Percentiles rank a stretch among this genome's conserved stretches.
These are phyloP conservation scores for Beauveria rudraprayagi DNA, from an alignment of 2,329 filamentous ascomycete genomes.

Conservation along the genomic window DNA sequence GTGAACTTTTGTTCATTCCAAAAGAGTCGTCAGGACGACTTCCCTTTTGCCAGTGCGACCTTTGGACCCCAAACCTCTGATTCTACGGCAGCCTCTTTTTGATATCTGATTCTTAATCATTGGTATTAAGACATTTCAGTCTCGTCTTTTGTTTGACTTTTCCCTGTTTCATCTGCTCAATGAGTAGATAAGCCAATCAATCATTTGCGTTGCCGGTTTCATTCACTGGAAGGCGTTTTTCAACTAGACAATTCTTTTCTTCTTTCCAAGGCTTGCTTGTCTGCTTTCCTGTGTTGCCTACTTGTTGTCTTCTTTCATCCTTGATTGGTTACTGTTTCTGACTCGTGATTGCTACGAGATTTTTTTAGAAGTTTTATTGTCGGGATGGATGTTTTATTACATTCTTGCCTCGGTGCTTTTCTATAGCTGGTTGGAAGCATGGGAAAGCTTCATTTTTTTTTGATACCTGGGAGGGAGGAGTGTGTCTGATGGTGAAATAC, in stretches of 20 bases:
- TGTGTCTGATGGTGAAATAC: not conserved
- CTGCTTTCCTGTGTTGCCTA: constrained; percentile 1
- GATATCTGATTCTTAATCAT: constrained; percentile 2
- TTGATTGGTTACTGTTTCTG: not conserved
- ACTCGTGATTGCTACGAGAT: not conserved
- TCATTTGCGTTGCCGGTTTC: not conserved
- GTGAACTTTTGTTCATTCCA: constrained; percentile 7
- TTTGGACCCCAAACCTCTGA: not conserved
- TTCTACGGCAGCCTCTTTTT: not conserved
- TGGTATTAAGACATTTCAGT: not conserved
- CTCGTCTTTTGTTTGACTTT: not conserved
- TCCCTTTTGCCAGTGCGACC: not conserved
- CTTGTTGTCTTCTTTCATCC: not conserved
- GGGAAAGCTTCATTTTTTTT: not conserved
- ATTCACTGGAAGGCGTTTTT: not conserved
- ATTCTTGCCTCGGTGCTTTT: not conserved
- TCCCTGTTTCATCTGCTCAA: not conserved
- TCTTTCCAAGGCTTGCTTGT: not conserved
- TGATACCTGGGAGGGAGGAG: not conserved
- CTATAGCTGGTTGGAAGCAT: not conserved
- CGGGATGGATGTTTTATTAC: not conserved
- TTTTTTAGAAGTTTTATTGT: not conserved
- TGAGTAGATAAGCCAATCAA: not conserved
- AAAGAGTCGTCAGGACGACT: not conserved
- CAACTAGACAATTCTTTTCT: not conserved